A percentile compares a stretch with the other conserved stretches of the same genome.
Evolutionary conservation across 441 rosid species (phyloP).

Genomic region (Pelargonium citronellum): DNA sequence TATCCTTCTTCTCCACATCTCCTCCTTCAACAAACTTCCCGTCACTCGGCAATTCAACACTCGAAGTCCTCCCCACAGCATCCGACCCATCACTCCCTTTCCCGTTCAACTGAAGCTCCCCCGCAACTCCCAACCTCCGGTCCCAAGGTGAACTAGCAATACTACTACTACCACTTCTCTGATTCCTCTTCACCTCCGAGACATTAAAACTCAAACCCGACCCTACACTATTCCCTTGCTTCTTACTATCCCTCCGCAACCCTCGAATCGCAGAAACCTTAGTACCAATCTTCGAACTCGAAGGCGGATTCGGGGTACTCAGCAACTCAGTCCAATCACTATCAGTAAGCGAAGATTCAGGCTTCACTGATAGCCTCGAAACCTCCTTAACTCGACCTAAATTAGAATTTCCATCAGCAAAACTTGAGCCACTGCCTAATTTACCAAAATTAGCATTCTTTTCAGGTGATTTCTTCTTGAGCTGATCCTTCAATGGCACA

Average conservation of each 20-base stretch:
- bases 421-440: slow-evolving; percentile 36
- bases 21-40: slow-evolving; percentile 29
- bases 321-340: slow-evolving; percentile 86
- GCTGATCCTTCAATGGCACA: slow-evolving; percentile 76
- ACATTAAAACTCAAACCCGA: slow-evolving; percentile 26
- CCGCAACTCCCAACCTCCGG: slow-evolving; percentile 24
- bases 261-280: slow-evolving; percentile 41
- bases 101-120: slow-evolving; percentile 36
- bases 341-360: slow-evolving; percentile 52
- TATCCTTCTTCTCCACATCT: slow-evolving; percentile 28
- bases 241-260: slow-evolving; percentile 46
- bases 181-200: slow-evolving; percentile 45
- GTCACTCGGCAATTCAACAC: slow-evolving; percentile 36
- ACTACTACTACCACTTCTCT: slow-evolving; percentile 30
- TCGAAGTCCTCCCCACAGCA: slow-evolving; percentile 33
- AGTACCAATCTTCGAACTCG: slow-evolving; percentile 26
- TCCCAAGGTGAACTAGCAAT: slow-evolving; percentile 22
- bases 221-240: slow-evolving; percentile 28
- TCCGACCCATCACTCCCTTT: slow-evolving; percentile 46
- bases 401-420: slow-evolving; percentile 15
- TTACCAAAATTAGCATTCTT: slow-evolving; percentile 38
- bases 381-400: slow-evolving; percentile 32
- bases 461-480: slow-evolving; percentile 52
- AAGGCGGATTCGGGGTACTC: slow-evolving; percentile 41
- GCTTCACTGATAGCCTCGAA: slow-evolving; percentile 26